A percentile compares a stretch with the other conserved stretches of the same genome.
phyloP scores from a whole-genome alignment of 345 rosid genomes.

The Populus pruinosa region DNA sequence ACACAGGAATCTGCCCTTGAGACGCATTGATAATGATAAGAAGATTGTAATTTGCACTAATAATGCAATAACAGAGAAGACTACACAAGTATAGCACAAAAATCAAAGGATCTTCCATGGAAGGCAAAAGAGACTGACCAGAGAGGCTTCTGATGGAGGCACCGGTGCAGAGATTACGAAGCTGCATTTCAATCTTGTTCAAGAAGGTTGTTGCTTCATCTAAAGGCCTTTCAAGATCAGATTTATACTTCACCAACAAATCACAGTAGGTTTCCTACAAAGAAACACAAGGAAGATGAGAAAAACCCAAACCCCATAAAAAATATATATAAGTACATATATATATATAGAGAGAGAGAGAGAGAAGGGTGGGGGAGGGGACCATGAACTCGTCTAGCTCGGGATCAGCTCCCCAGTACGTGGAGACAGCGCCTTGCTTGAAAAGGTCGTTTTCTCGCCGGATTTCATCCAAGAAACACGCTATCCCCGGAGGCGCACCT shows the following conservation, averaged over 20 bases:
- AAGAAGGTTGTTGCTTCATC: conserved; percentile 77
- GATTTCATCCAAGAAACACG: conserved; percentile 62
- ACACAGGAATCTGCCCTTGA: conserved; percentile 15
- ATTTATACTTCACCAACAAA: conserved; percentile 68
- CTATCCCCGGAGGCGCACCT: conserved; percentile 87
- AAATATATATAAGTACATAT: background rate
- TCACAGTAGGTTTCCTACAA: conserved; percentile 74
- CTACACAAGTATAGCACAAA: conserved; percentile 22
- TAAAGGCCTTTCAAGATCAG: conserved; percentile 88
- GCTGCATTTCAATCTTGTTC: conserved; percentile 82
- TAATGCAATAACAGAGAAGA: conserved; percentile 21
- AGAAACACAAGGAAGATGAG: background rate
- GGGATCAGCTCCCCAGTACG: conserved; percentile 72
- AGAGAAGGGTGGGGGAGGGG: background rate
- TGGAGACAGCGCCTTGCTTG: conserved; percentile 38
- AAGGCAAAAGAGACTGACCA: conserved; percentile 35
- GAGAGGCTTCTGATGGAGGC: conserved; percentile 46
- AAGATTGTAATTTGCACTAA: background rate
- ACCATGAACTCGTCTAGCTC: conserved; percentile 99
- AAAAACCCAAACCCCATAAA: background rate
- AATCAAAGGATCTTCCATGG: conserved; percentile 17
- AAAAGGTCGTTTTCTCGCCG: conserved; percentile 43
- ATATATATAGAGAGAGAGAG: background rate
- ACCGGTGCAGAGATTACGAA: conserved; percentile 69
- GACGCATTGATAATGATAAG: conserved; percentile 10